Evolutionary conservation across 2,329 filamentous ascomycete species (phyloP).

Genomic region (Tolypocladium ophioglossoides): DNA sequence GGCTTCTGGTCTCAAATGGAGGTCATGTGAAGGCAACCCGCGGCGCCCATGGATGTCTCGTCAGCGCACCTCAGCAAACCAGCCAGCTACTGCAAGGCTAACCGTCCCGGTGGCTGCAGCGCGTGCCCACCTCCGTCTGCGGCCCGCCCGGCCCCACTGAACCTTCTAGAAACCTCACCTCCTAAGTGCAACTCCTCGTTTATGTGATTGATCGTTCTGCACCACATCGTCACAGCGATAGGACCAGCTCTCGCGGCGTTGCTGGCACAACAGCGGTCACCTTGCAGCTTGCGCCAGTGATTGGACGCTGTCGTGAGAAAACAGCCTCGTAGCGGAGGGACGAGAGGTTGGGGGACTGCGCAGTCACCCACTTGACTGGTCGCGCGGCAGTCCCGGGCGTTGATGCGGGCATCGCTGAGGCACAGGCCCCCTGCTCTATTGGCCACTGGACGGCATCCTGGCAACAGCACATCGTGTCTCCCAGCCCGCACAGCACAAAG

Average conservation of each 20-base stretch:
- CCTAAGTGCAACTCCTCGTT: slow-evolving; percentile 24
- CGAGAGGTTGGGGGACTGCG: background rate
- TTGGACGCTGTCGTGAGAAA: background rate
- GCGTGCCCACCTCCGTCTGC: background rate
- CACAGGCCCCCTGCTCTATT: background rate
- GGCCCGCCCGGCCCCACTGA: slow-evolving; percentile 24
- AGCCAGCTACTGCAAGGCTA: background rate
- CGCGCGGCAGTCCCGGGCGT: background rate
- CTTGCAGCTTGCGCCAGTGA: background rate
- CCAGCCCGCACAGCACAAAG: background rate
- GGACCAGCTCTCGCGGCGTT: background rate
- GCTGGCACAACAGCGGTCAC: slow-evolving; percentile 1
- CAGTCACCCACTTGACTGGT: background rate
- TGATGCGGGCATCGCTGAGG: background rate
- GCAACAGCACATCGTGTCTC: background rate
- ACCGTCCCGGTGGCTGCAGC: background rate
- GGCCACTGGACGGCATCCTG: background rate
- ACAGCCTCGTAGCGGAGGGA: background rate
- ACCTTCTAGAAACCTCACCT: slow-evolving; percentile 31
- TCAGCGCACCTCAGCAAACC: too few relatives aligned
- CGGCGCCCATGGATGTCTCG: background rate
- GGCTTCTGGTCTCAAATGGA: background rate
- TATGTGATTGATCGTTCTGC: background rate
- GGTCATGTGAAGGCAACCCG: background rate
- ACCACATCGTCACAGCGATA: background rate